These are phyloP conservation scores for Rugosomyces carneus DNA, from an alignment of 1,284 basidiomycete genomes.

Conservation along the genomic window DNA sequence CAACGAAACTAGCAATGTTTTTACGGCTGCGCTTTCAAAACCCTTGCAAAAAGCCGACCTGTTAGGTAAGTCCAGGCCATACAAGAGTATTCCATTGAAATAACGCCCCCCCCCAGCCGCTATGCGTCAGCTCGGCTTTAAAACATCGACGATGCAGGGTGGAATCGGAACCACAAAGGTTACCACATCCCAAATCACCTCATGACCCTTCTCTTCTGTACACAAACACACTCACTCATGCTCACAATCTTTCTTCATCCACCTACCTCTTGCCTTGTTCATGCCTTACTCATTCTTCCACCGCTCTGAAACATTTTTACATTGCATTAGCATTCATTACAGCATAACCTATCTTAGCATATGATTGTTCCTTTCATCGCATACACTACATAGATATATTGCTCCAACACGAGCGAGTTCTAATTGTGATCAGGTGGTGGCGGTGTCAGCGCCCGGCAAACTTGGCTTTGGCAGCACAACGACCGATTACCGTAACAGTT, in stretches of 20 bases:
- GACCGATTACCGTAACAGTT: background rate
- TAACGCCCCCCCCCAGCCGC: conserved; percentile 35
- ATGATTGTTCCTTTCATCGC: conserved; percentile 23
- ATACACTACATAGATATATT: conserved; percentile 26
- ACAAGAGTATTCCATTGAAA: background rate
- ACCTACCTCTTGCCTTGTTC: conserved; percentile 21
- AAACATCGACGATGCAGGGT: conserved; percentile 69
- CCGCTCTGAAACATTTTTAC: conserved; percentile 33
- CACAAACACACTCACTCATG: conserved; percentile 29
- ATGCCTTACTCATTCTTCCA: conserved; percentile 27
- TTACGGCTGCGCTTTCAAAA: conserved; percentile 82
- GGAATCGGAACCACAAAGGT: conserved; percentile 43
- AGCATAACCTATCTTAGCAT: conserved; percentile 29
- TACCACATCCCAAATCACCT: conserved; percentile 34
- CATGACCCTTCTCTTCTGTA: conserved; percentile 25
- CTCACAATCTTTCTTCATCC: conserved; percentile 23
- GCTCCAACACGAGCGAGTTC: conserved; percentile 16
- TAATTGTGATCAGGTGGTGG: background rate
- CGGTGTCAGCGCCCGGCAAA: background rate
- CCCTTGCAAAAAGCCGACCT: conserved; percentile 85
- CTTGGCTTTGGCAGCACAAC: background rate
- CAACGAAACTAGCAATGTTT: conserved; percentile 67
- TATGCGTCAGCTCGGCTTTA: conserved; percentile 85
- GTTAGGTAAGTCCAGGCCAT: conserved; percentile 33
- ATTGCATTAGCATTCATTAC: conserved; percentile 26